Conservation (phyloP, 768 basidiomycete genomes). For the Favolaschia claudopus region DNA sequence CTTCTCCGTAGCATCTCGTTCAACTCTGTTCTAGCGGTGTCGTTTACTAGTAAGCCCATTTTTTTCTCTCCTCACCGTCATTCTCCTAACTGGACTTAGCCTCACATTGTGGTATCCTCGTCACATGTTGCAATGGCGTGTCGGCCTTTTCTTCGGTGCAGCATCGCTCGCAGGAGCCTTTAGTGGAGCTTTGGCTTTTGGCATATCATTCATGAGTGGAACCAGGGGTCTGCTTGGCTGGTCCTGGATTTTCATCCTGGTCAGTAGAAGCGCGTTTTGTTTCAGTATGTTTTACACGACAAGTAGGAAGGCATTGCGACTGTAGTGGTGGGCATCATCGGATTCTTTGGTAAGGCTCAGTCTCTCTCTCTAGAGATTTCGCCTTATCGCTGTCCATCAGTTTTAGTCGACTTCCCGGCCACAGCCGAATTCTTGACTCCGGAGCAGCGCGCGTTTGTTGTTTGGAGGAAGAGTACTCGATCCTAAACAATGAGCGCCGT, state of each 20-base stretch:
- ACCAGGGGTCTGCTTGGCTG: conserved; percentile 57
- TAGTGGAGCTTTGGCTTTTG: conserved; percentile 65
- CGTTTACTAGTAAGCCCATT: conserved; percentile 65
- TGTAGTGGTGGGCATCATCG: conserved; percentile 59
- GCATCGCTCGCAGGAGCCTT: conserved; percentile 64
- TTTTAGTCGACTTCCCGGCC: conserved; percentile 67
- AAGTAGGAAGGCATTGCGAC: conserved; percentile 64
- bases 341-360: conserved; percentile 54
- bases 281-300: background rate
- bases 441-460: conserved; percentile 62
- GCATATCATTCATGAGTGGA: conserved; percentile 60
- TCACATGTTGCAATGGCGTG: conserved; percentile 63
- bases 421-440: conserved; percentile 68
- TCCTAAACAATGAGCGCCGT: background rate
- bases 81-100: conserved; percentile 36
- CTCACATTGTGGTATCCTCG: conserved; percentile 76
- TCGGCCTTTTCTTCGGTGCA: conserved; percentile 71
- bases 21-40: conserved; percentile 49
- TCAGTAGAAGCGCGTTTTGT: conserved; percentile 50
- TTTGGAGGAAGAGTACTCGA: conserved; percentile 61
- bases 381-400: conserved; percentile 34
- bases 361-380: background rate
- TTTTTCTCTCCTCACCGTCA: background rate
- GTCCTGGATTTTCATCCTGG: conserved; percentile 70
- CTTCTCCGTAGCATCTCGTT: background rate